Conservation (phyloP, 1,284 basidiomycete genomes). For the Fomitopsis betulina region DNA sequence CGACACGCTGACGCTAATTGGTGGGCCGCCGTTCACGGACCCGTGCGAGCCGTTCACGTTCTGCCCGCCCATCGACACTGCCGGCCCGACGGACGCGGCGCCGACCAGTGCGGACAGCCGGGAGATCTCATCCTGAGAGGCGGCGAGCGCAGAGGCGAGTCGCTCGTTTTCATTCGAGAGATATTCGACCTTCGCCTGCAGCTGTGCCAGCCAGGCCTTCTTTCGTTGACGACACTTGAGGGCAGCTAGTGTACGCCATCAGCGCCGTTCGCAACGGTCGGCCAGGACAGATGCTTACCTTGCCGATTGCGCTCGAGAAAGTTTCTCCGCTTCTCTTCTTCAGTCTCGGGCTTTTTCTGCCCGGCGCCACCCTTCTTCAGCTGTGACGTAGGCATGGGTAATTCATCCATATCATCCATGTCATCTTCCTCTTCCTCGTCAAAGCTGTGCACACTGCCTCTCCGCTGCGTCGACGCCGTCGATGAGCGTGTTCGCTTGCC, state of each 20-base stretch:
- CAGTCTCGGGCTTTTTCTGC: conserved; percentile 81
- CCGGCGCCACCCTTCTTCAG: conserved; percentile 23
- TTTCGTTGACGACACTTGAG: conserved; percentile 98
- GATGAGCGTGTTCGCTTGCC: conserved; percentile 47
- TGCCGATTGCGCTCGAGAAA: conserved; percentile 94
- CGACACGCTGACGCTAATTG: conserved; percentile 33
- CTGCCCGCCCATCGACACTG: conserved; percentile 21
- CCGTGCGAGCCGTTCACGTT: conserved; percentile 3
- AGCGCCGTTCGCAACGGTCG: conserved; percentile 7
- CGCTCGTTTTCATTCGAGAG: conserved; percentile 91
- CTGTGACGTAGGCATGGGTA: conserved; percentile 24
- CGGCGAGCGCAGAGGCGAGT: conserved; percentile 72
- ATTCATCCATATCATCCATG: conserved; percentile 33
- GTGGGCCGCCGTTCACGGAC: conserved; percentile 16
- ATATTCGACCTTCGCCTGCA: conserved; percentile 93
- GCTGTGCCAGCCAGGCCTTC: conserved; percentile 92
- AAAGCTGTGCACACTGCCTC: conserved; percentile 18
- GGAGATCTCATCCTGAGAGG: conserved; percentile 77
- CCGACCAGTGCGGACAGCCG: conserved; percentile 69
- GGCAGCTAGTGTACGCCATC: conserved; percentile 59
- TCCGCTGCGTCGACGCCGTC: conserved; percentile 16
- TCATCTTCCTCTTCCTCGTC: conserved; percentile 48
- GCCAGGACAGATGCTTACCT: conserved; percentile 43
- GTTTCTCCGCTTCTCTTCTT: conserved; percentile 93
- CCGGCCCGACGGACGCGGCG: conserved; percentile 44